Evolutionary conservation across 805 yeast genomes (phyloP), one percentile per base, ranked within the genome.

Genomic region (Geotrichum ghanense): DNA sequence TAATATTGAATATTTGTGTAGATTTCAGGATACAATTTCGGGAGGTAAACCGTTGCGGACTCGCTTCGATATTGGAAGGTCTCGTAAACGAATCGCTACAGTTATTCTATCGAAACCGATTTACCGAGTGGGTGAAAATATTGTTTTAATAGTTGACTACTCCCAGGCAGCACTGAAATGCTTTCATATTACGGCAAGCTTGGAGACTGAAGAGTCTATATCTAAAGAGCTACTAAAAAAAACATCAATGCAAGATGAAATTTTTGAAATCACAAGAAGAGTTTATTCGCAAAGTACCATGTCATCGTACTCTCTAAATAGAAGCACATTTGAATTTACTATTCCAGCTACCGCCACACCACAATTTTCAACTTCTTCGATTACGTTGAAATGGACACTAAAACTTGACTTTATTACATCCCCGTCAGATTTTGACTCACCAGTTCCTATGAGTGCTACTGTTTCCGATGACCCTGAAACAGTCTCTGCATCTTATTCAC

Each of bases 101-200:
- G 46, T 62, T 27, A 51, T 55, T 22, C 48, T 65, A 20, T 58
- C 65, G 3, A 55, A 60, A 40, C 67, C 69, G 0, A 55, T 59
- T 3, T 58, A 57, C 23, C 50, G 72, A 17, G 60, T 69, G 3
- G 73, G 78, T 1, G 79, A 74, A 40, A 66, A 68, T 16, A 62
- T 78, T 6, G 65, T 67, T 19, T 50, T 74, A 5, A 56, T 54
- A 17, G 55, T 70, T 39, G 69, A 62, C 50, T 66, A 71, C 19
- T 50, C 59, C 4, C 52, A 60, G 10, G 59, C 66, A 1, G 41
- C 45, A 4, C 26, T 56, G 3, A 46, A 51, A 3, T 66, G 70
- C 45, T 55, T 62, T 41, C 72, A 67, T 48, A 61, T 74, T 2
- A 69, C 66, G 1, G 70, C 65, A 2, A 58, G 55, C 21, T 51